Evolutionary conservation across 495 filamentous ascomycete species (phyloP), one percentile per base, ranked within the genome.

Genomic region (Podospora anserina): DNA sequence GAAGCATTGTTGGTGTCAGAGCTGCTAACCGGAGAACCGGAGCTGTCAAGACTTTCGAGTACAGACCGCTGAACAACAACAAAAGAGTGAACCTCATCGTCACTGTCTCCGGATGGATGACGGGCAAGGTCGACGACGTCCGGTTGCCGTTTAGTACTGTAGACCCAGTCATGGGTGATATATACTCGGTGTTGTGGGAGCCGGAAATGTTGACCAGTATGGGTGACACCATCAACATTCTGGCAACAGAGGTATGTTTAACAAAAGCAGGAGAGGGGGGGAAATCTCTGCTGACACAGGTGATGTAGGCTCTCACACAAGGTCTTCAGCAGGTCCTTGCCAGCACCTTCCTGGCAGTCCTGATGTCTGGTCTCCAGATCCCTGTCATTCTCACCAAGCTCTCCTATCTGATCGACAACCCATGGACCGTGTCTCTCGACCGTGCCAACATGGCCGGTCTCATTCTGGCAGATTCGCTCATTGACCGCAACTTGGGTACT

Each of bases 101-200:
- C 59, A 97, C 96, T 0, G 87, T 99, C 30, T 91, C 94, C 5
- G 95, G 95, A 13, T 99, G 95, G 95, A 96, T 99, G 93, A 97
- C 91, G 56, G 94, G 95, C 66, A 97, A 96, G 76, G 88, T 96
- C 54, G 95, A 99, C 78, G 95, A 99, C 78, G 93, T 98, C 54
- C 91, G 95, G 66, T 77, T 99, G 68, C 95, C 95, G 16, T 99
- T 88, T 78, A 96, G 92, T 80, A 99, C 95, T 2, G 89, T 99
- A 3, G 94, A 98, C 78, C 93, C 95, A 0, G 87, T 97, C 68
- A 98, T 99, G 95, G 95, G 95, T 39, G 95, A 99, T 80, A 87
- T 99, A 23, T 99, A 98, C 79, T 98, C 96, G 0, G 89, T 99
- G 9, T 83, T 94, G 64, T 99, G 96, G 96, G 95, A 99, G 78